phyloP scores from a whole-genome alignment of 306 rosid species.

The Hylodesmum podocarpum region DNA sequence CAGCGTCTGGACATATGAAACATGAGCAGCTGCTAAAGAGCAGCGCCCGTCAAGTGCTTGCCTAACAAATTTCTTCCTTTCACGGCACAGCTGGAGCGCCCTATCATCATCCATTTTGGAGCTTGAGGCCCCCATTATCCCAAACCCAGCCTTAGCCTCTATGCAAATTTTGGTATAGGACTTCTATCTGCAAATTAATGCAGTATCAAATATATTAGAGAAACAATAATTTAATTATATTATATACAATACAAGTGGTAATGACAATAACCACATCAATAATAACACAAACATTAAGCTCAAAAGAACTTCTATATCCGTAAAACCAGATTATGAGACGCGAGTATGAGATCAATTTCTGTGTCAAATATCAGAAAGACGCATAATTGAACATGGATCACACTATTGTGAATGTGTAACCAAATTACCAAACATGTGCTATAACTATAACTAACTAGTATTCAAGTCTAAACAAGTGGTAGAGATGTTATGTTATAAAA shows the following conservation, averaged over 20 bases:
- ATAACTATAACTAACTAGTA: not conserved
- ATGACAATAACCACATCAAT: not conserved
- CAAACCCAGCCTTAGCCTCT: constrained; percentile 20
- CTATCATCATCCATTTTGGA: constrained; percentile 88
- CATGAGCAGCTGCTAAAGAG: constrained; percentile 79
- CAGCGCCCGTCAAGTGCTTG: constrained; percentile 92
- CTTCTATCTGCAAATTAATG: constrained; percentile 40
- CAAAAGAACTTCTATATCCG: not conserved
- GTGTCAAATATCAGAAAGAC: too few relatives aligned
- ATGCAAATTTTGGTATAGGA: constrained; percentile 6
- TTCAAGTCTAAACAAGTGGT: not conserved
- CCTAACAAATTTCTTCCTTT: constrained; percentile 77
- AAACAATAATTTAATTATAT: constrained; percentile 15
- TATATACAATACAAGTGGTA: not conserved
- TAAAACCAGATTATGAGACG: constrained; percentile 19
- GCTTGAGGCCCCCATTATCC: constrained; percentile 65
- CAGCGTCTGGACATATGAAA: constrained; percentile 68
- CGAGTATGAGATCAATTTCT: too few relatives aligned
- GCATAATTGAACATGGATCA: too few relatives aligned
- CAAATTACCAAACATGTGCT: too few relatives aligned
- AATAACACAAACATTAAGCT: not conserved
- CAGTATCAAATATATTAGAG: constrained; percentile 6
- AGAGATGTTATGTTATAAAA: constrained; percentile 1
- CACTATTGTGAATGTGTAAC: too few relatives aligned
- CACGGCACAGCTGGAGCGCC: constrained; percentile 80